Evolutionary conservation across 2,329 filamentous ascomycete species (phyloP), one percentile per base, ranked within the genome.

Genomic region (Phaeoacremonium minimum): DNA sequence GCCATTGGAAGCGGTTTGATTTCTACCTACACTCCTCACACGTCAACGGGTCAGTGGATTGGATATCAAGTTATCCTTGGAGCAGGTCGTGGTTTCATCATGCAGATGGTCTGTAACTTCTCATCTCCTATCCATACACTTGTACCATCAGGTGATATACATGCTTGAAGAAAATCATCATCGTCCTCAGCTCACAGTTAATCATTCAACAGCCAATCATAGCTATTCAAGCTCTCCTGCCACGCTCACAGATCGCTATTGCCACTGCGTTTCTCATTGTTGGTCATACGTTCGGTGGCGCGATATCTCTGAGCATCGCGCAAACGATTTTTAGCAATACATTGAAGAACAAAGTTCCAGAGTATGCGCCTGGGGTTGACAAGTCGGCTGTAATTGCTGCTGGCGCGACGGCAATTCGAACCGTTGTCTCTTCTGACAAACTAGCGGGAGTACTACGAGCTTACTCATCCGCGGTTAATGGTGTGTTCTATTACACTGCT

Each of bases 351-450:
- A 42, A 43, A 11, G 40, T 67, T 4, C 13, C 28, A 0, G 20
- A 35, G 14, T 44, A 47, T 7, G 56, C 54, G 3, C 43, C 61
- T 33, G 15, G 38, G 19, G 49, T 53, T 40, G 43, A 55, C 38
- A 31, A 55, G 1, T 30, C 47, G 3, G 38, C 41, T 2, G 43
- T 66, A n/a, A 45, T 66, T 30, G 35, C 30, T 5, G 61, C 61
- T 6, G 65, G 66, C 6, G 63, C 60, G 3, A 60, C 55, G 0
- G 53, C 45, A 2, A 60, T 69, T 40, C 53, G 63, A 14, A 33
- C 41, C 1, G 34, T 63, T n/a, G 46, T 67, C 5, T 11, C 40
- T 5, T 32, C 42, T 3, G 38, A 39, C 5, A 45, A 58, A 11
- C 28, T 70, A 5, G 41, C 47, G 0, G 58, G 52, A 13, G 57